Base-by-base conservation (phyloP, 148 eudicot species). In the Selenicereus undatus region DNA sequence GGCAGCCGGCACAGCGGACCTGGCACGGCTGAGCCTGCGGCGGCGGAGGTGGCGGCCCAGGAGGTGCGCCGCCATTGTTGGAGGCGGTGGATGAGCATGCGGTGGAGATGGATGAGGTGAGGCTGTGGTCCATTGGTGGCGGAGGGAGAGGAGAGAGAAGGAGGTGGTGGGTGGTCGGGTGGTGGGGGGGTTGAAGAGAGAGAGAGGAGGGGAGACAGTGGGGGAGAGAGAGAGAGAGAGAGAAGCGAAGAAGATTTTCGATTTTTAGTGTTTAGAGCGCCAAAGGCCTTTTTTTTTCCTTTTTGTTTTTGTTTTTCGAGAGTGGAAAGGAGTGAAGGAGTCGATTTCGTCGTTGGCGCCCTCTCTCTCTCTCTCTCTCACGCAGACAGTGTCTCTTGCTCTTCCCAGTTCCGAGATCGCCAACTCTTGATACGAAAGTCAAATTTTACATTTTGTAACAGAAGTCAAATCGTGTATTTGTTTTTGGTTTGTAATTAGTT, bases 1-100 rank as follows among this genome's bases (percentile, higher is more conserved):
- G 91, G 85, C 98, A 94, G 3, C 98, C 98, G 77, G 98, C 98
- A 83, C 98, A 94, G 8, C 97, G 88, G n/a, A 94, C 97, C 74
- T 94, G 92, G 77, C 91, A 92, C 0, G 90, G 81, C 82, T 29
- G 81, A 78, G 51, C 39, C 60, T 29, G 79, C 79, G 51, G 51
- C 60, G 36, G 45, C 79, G 60, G 76, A 73, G 45, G 81, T 80
- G 21, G 85, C 56, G 24, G 66, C 48, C 12, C 86, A 81, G 7
- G 81, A 48, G 14, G 13, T 48, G 8, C 52, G 83, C 24, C 81
- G 74, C 75, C 45, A 35, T 74, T 50, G 43, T 74, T 50, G 43
- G 27, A 20, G 17, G 78, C 10, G 8, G 39, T 74, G 14, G 83
- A 58, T 26, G 83, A 50, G 75, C 78, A 16, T 79, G 78, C 14